Conservation (phyloP, 768 basidiomycete genomes). For the Tricholoma terreum region DNA sequence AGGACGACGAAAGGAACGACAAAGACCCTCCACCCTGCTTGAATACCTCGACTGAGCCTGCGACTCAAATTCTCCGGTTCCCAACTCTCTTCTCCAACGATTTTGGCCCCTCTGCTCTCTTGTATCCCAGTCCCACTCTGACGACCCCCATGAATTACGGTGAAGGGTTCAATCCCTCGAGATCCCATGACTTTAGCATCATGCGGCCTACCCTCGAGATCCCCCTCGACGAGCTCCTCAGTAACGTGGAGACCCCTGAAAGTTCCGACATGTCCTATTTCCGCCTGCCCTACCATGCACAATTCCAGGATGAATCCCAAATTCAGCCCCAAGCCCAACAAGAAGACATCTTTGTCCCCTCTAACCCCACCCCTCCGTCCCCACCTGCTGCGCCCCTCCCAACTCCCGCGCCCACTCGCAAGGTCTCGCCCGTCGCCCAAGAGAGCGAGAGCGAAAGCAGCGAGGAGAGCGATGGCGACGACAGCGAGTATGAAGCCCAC, state of each 20-base stretch:
- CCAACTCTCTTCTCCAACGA: conserved; percentile 70
- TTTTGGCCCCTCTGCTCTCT: conserved; percentile 75
- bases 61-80: conserved; percentile 50
- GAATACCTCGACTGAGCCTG: conserved; percentile 24
- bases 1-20: conserved; percentile 28
- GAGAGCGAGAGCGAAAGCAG: conserved; percentile 32
- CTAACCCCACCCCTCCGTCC: neutral
- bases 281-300: conserved; percentile 11
- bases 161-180: conserved; percentile 57
- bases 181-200: conserved; percentile 55
- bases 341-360: conserved; percentile 2
- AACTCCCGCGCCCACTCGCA: conserved; percentile 11
- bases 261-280: conserved; percentile 20
- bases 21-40: conserved; percentile 37
- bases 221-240: conserved; percentile 79
- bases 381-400: conserved; percentile 6
- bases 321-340: conserved; percentile 22
- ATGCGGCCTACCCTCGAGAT: conserved; percentile 81
- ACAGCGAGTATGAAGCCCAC: conserved; percentile 29
- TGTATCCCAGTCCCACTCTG: conserved; percentile 65
- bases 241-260: conserved; percentile 38
- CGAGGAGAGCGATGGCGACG: conserved; percentile 35
- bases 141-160: conserved; percentile 74
- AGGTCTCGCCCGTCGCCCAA: conserved; percentile 18
- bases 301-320: conserved; percentile 4